Percentiles rank a stretch among this genome's conserved stretches.
Evolutionary conservation across 306 rosid genomes (phyloP).

Genomic region (Sechiopsis laciniata): DNA sequence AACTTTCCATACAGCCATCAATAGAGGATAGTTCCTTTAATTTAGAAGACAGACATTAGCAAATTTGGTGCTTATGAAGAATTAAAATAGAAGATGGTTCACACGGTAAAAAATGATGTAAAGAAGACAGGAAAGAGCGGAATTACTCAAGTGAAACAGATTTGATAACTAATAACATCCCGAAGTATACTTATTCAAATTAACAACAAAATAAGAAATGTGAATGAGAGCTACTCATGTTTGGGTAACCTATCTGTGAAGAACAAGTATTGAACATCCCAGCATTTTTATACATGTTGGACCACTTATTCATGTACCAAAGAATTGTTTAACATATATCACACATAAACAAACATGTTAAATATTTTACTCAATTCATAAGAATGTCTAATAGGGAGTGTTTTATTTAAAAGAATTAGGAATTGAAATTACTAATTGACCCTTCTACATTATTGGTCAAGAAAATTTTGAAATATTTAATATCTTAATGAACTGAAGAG

Average conservation of each 20-base stretch:
- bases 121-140: not conserved
- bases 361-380: not conserved
- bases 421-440: not conserved
- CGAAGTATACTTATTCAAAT: not conserved
- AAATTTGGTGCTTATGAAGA: not conserved
- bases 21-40: slow-evolving; percentile 79
- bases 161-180: not conserved
- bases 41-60: slow-evolving; percentile 22
- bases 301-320: not conserved
- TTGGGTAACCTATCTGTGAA: not conserved
- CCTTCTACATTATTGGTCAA: not conserved
- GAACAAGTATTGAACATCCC: not conserved
- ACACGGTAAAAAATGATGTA: not conserved
- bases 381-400: not conserved
- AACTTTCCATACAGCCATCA: slow-evolving; percentile 96
- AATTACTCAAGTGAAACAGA: not conserved
- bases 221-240: not conserved
- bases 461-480: not conserved
- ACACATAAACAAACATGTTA: not conserved
- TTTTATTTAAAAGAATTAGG: not conserved
- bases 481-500: not conserved
- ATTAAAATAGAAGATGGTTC: not conserved
- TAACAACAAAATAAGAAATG: not conserved
- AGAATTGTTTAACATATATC: not conserved
- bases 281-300: not conserved